Base-by-base conservation (phyloP, 495 filamentous ascomycete genomes). In the Podospora anserina region DNA sequence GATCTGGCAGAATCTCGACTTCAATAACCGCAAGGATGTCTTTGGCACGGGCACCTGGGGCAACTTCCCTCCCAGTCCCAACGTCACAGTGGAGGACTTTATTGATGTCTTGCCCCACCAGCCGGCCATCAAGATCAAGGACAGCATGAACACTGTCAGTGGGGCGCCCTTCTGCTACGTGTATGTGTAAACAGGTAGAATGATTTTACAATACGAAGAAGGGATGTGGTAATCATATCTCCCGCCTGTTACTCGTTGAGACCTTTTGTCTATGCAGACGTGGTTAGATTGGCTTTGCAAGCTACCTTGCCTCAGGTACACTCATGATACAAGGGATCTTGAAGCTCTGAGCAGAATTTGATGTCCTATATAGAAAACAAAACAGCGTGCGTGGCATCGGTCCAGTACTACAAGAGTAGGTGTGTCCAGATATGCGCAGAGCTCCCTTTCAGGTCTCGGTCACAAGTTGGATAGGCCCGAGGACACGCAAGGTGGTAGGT, bases 1-100 rank as follows among this genome's bases (percentile, higher is more conserved):
- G 85, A 87, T 88, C 26, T 92, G 90, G 90, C 89, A 92, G 78
- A 85, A 81, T 60, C 72, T 85, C 61, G 83, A 91, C 70, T 74
- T 79, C 20, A 62, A 71, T 61, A 77, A 79, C 23, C 78, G 88
- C 57, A 72, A 75, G 81, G 68, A 79, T 77, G 27, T 80, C 86
- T 68, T 79, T 76, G 26, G 75, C 27, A 77, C 71, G 23, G 68
- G 69, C 30, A 69, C 70, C 0, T 23, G 73, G 34, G 18, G 73
- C n/a, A 63, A 90, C 71, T 44, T 70, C 2, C 74, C 78, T 3
- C 79, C 82, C 0, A 78, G 74, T 57, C 68, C 74, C 7, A 74
- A 83, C 66, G 77, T 76, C 9, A 77, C 75, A 1, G 72, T 73
- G 30, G 66, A 77, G 23, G 75, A 80, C 34, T 32, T 61, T 18